phyloP scores from a whole-genome alignment of 768 basidiomycete genomes.

The Mrakia hoshinonis region DNA sequence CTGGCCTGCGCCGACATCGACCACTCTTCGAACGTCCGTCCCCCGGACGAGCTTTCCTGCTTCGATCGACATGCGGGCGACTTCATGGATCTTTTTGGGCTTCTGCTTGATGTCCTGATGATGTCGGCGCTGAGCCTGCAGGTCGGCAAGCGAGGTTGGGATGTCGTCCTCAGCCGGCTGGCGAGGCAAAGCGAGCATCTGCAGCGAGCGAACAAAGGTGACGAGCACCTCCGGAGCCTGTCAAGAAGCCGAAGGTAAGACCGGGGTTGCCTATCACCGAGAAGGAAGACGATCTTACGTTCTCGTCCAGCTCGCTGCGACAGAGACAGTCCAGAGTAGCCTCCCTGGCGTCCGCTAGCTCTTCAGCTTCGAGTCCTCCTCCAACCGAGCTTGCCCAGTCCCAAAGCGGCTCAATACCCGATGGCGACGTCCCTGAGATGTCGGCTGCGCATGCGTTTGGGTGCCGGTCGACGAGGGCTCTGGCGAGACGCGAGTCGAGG shows the following conservation, averaged over 20 bases:
- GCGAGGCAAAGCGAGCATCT: background rate
- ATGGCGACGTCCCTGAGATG: background rate
- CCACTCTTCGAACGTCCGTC: background rate
- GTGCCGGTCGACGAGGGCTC: background rate
- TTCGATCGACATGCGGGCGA: background rate
- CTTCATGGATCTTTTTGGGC: conserved; percentile 9
- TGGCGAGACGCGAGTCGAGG: background rate
- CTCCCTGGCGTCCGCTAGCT: background rate
- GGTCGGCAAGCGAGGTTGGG: background rate
- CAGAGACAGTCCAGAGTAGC: background rate
- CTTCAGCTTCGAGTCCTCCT: background rate
- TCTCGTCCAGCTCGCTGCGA: background rate
- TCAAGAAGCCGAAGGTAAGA: too few relatives aligned
- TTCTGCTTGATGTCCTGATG: conserved; percentile 5
- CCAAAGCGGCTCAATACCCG: background rate
- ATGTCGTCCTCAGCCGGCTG: background rate
- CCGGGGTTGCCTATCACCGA: too few relatives aligned
- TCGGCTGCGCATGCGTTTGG: background rate
- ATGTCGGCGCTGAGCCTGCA: background rate
- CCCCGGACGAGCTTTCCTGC: background rate
- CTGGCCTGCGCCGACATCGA: conserved; percentile 11
- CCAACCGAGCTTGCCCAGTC: background rate
- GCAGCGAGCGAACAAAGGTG: background rate
- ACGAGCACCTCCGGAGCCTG: background rate
- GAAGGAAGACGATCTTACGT: background rate